phyloP scores from a whole-genome alignment of 2,329 filamentous ascomycete genomes.

The Didymellaceae sp. region DNA sequence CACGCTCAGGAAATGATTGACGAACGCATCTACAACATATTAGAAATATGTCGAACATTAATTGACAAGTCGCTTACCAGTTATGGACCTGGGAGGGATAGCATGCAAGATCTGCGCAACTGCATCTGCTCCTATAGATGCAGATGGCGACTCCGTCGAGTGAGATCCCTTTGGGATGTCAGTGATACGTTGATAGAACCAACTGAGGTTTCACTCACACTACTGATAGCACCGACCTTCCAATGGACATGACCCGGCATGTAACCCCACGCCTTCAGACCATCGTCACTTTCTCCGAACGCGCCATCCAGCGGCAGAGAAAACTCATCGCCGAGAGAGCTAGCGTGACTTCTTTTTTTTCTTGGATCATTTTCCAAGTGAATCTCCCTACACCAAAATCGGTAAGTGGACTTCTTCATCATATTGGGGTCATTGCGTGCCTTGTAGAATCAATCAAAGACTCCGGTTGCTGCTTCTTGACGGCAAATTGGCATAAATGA shows the following conservation, averaged over 20 bases:
- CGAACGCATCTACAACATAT: constrained; percentile 49
- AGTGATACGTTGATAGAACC: too few species aligned
- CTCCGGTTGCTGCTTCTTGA: constrained; percentile 40
- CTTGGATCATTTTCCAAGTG: constrained; percentile 18
- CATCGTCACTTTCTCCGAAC: constrained; percentile 29
- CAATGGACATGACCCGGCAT: constrained; percentile 47
- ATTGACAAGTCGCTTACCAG: constrained; percentile 34
- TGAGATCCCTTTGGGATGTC: constrained; percentile 1
- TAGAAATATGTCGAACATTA: too few species aligned
- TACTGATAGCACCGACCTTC: constrained; percentile 29
- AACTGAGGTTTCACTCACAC: too few species aligned
- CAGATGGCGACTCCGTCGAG: constrained; percentile 17
- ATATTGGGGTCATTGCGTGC: constrained; percentile 24
- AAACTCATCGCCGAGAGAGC: constrained; percentile 12
- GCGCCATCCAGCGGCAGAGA: constrained; percentile 10
- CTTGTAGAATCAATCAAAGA: constrained; percentile 24
- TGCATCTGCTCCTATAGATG: constrained; percentile 29
- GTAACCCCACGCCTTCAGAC: constrained; percentile 44
- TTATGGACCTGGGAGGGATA: constrained; percentile 43
- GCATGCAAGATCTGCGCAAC: constrained; percentile 44
- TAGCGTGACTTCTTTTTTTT: constrained; percentile 31
- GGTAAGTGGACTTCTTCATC: constrained; percentile 8
- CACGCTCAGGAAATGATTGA: constrained; percentile 55
- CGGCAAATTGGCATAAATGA: constrained; percentile 56
- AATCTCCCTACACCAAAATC: constrained; percentile 20